Evolutionary conservation across 2,329 filamentous ascomycete species (phyloP), one percentile per base, ranked within the genome.

Genomic region (Onygenales sp.): DNA sequence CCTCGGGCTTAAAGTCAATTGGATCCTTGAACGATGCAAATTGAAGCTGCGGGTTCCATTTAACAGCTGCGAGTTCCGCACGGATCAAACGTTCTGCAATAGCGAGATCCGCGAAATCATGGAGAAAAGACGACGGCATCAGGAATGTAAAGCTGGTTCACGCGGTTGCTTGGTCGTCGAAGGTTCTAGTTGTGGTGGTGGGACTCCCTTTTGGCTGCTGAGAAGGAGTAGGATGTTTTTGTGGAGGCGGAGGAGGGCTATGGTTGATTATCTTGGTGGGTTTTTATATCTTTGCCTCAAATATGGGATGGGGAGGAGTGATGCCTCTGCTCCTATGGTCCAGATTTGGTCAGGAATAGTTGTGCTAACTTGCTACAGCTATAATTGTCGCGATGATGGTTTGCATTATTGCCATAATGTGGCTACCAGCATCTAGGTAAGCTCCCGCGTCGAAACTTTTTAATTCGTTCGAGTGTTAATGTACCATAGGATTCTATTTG

Each of bases 41-140:
- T 72, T 83, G 37, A 81, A 85, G 54, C 76, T 88, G 7, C 80
- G 86, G 58, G 85, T 83, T 59, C 85, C 84, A 4, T 82, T 80
- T 64, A 68, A 68, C 55, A 69, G 67, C 51, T 73, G 70, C 51
- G 68, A 66, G 2, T 68, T 74, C 44, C 64, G 66, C 6, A 74
- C 70, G 4, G 71, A 74, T 54, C 69, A 69, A 45, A 57, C 63
- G 0, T 74, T 74, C 52, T 74, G 71, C 53, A 70, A 67, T 42
- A 56, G 55, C n/a, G 62, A 67, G n/a, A 67, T 74, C 31, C 62
- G 65, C 6, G 57, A 57, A 3, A 72, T 73, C n/a, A 74, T 74
- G 69, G 65, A 69, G 53, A 65, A 64, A 47, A 60, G 71, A 34
- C 65, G 71, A 33, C 57, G 66, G 46, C 71, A 74, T 63, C 59